Evolutionary conservation across 2,329 filamentous ascomycete genomes (phyloP).

Genomic region (Zymoseptoria crescenta): DNA sequence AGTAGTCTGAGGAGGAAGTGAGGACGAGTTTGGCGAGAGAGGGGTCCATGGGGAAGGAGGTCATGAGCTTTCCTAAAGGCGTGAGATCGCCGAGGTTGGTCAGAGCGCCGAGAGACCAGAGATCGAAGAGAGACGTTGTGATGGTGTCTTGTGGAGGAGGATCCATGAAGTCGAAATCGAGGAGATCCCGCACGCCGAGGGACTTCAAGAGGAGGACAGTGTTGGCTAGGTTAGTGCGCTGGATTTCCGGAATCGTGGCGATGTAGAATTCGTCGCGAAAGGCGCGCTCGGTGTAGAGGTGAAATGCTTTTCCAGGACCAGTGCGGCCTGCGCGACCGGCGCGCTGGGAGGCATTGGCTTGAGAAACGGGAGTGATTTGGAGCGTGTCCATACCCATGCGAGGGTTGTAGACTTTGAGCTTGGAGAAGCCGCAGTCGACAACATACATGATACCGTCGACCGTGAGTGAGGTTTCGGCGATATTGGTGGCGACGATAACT

Average conservation of each 20-base stretch:
- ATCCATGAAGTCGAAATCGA: conserved; percentile 99
- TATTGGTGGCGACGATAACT: conserved; percentile 97
- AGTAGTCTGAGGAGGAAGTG: conserved; percentile 65
- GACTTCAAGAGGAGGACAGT: conserved; percentile 92
- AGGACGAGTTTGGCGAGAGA: conserved; percentile 91
- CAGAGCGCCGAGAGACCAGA: conserved; percentile 90
- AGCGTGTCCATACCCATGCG: conserved; percentile 99
- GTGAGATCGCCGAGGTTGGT: conserved; percentile 93
- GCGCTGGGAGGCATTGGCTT: conserved; percentile 89
- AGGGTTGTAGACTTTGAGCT: conserved; percentile 97
- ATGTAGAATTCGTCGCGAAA: conserved; percentile 96
- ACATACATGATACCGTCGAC: conserved; percentile 99
- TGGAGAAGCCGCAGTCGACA: conserved; percentile 91
- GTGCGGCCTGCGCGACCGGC: conserved; percentile 91
- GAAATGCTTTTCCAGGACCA: conserved; percentile 89
- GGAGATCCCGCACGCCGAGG: conserved; percentile 81
- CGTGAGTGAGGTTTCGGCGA: conserved; percentile 94
- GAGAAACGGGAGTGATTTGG: conserved; percentile 94
- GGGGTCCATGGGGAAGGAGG: conserved; percentile 95
- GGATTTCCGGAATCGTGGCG: conserved; percentile 94
- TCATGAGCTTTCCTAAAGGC: conserved; percentile 82
- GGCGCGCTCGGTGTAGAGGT: conserved; percentile 86
- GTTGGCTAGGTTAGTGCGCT: conserved; percentile 90
- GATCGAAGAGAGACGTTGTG: conserved; percentile 90
- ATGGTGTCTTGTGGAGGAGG: conserved; percentile 97